These are phyloP conservation scores for Rugosomyces carneus DNA, from an alignment of 1,284 basidiomycete genomes.

Conservation along the genomic window DNA sequence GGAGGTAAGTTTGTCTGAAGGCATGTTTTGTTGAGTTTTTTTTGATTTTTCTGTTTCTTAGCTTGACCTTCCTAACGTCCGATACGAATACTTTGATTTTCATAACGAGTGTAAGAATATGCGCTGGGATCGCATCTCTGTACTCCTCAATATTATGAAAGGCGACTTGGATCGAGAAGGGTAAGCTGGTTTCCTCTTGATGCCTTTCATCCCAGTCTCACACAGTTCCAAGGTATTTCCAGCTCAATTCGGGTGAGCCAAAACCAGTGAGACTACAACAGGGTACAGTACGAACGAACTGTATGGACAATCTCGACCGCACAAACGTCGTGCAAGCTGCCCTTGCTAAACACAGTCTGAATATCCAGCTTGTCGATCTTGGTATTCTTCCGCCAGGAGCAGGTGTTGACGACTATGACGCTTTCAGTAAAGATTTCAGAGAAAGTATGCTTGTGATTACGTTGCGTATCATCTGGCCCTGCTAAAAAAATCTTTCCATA, in stretches of 20 bases:
- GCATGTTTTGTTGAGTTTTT: slow-evolving; percentile 3
- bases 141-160: slow-evolving; percentile 76
- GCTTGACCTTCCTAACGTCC: slow-evolving; percentile 62
- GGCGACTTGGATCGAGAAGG: slow-evolving; percentile 71
- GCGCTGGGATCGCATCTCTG: slow-evolving; percentile 89
- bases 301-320: slow-evolving; percentile 95
- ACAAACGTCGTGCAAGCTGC: slow-evolving; percentile 96
- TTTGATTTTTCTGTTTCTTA: too few species aligned
- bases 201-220: slow-evolving; percentile 1
- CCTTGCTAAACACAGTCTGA: slow-evolving; percentile 80
- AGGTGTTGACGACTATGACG: slow-evolving; percentile 71
- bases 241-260: slow-evolving; percentile 42
- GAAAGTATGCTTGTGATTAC: slow-evolving; percentile 58
- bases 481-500: not conserved
- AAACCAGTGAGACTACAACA: slow-evolving; percentile 52
- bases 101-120: slow-evolving; percentile 94
- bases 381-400: slow-evolving; percentile 70
- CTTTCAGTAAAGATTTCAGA: slow-evolving; percentile 80
- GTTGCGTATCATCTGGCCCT: slow-evolving; percentile 9
- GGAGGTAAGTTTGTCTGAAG: slow-evolving; percentile 35
- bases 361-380: slow-evolving; percentile 69
- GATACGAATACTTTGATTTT: slow-evolving; percentile 98
- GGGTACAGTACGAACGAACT: slow-evolving; percentile 78
- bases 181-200: slow-evolving; percentile 33
- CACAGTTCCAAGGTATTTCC: slow-evolving; percentile 62